A percentile compares a stretch with the other conserved stretches of the same genome.
Evolutionary conservation across 2,329 filamentous ascomycete species (phyloP).

Genomic region (Tolypocladium album): DNA sequence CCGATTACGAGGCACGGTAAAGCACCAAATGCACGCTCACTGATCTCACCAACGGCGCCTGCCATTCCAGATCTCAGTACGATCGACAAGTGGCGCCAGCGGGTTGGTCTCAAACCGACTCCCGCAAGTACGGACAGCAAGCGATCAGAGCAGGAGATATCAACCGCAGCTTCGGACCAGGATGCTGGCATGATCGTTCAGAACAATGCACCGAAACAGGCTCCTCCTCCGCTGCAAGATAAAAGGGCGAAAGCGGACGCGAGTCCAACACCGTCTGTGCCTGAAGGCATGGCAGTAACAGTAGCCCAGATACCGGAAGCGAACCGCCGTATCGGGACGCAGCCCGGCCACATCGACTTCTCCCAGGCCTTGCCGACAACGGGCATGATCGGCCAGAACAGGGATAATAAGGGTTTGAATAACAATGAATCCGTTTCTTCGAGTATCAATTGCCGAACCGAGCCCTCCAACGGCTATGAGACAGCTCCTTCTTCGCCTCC

Average conservation of each 20-base stretch:
- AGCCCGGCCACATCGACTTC: background rate
- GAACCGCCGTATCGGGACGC: background rate
- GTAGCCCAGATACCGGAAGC: background rate
- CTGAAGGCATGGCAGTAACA: background rate
- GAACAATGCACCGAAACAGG: background rate
- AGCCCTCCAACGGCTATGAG: slow-evolving; percentile 2
- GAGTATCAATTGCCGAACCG: background rate
- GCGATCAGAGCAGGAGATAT: slow-evolving; percentile 2
- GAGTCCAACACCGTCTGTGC: background rate
- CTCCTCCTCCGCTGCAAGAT: background rate
- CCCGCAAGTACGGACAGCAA: background rate
- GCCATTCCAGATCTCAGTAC: slow-evolving; percentile 18
- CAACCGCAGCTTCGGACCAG: background rate
- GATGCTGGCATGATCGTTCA: background rate
- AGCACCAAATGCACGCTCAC: slow-evolving; percentile 13
- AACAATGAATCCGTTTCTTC: slow-evolving; percentile 7
- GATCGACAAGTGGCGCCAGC: slow-evolving; percentile 20
- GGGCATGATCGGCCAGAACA: background rate
- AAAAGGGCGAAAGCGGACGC: no score
- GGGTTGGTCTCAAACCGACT: slow-evolving; percentile 12
- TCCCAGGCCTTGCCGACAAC: background rate
- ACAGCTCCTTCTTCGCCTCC: slow-evolving; percentile 11
- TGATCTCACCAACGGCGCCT: slow-evolving; percentile 16
- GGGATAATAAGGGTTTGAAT: slow-evolving; percentile 1
- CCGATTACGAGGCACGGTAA: slow-evolving; percentile 24